Evolutionary conservation across 257 asterid genomes (phyloP), one percentile per base, ranked within the genome.

Genomic region (Solanum rostratum): DNA sequence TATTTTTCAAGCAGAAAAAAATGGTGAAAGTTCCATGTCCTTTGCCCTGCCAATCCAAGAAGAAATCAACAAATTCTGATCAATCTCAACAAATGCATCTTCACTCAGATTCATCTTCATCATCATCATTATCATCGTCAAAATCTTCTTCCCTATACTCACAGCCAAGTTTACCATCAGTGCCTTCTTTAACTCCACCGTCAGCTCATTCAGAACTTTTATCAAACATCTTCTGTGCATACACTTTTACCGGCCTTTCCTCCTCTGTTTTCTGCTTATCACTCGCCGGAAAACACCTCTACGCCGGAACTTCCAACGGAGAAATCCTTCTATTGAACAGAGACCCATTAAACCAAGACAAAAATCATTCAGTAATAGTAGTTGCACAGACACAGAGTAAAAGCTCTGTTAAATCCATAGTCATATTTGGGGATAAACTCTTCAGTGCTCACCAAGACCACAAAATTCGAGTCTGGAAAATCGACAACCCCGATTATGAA

Each of bases 401-500:
- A 6, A 90, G 93, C 22, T 91, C 92, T 15, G 91, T 91, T 4
- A 92, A 94, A 71, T 92, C 91, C 13, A 87, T 88, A 46, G 88
- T 85, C 6, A 41, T 89, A 43, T 69, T 76, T 2, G 92, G 92
- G 14, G 92, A 91, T n/a, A 90, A 86, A 50, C 86, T 94, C 20
- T 90, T 92, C 89, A 91, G 93, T 13, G 95, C 98, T 1, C 97
- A 94, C 82, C 92, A 91, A 49, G 97, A 93, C 53, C 90, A 92
- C 88, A 92, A 88, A 66, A 94, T 93, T 43, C 93, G 98, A 1
- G 95, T 91, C 0, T 94, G 98, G 98, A 93, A 88, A 82, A 85
- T 93, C 14, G 92, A 90, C 3, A 73, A 68, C 85, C 63, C 10
- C 63, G 63, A 57, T 2, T n/a, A 54, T 54, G 60, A 2, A n/a